Conservation (phyloP, 2,329 filamentous ascomycete species). For the Talaromyces verruculosus region DNA sequence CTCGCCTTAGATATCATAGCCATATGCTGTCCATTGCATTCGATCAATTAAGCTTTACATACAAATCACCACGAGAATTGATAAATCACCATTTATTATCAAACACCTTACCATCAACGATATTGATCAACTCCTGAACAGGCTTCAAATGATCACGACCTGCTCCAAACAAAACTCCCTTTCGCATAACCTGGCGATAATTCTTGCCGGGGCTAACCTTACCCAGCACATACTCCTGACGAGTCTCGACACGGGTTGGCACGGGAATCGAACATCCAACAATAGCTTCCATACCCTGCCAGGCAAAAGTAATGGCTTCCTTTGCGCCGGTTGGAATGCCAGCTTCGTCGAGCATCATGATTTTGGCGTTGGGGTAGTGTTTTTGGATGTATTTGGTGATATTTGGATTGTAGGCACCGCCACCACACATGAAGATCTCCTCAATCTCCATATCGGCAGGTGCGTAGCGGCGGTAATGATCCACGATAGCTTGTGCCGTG, state of each 20-base stretch:
- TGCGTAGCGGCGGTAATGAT: slow-evolving; percentile 52
- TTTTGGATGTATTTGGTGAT: slow-evolving; percentile 55
- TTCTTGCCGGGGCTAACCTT: slow-evolving; percentile 58
- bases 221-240: slow-evolving; percentile 53
- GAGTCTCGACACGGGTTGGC: slow-evolving; percentile 55
- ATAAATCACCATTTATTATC: slow-evolving; percentile 7
- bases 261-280: slow-evolving; percentile 57
- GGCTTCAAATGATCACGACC: slow-evolving; percentile 41
- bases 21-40: neutral
- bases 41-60: neutral
- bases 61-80: neutral
- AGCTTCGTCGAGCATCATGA: slow-evolving; percentile 58
- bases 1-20: too few species aligned
- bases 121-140: neutral
- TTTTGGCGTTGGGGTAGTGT: slow-evolving; percentile 50
- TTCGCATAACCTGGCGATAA: slow-evolving; percentile 55
- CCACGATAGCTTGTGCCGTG: slow-evolving; percentile 59
- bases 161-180: slow-evolving; percentile 54
- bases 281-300: slow-evolving; percentile 61
- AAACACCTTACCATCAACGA: slow-evolving; percentile 3
- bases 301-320: slow-evolving; percentile 61
- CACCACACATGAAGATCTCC: slow-evolving; percentile 63
- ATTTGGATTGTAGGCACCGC: slow-evolving; percentile 59
- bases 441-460: slow-evolving; percentile 48
- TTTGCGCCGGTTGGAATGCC: slow-evolving; percentile 59